A percentile compares a stretch with the other conserved stretches of the same genome.
phyloP scores from a whole-genome alignment of 139 green algal genomes.

The Picochlorum sp. region DNA sequence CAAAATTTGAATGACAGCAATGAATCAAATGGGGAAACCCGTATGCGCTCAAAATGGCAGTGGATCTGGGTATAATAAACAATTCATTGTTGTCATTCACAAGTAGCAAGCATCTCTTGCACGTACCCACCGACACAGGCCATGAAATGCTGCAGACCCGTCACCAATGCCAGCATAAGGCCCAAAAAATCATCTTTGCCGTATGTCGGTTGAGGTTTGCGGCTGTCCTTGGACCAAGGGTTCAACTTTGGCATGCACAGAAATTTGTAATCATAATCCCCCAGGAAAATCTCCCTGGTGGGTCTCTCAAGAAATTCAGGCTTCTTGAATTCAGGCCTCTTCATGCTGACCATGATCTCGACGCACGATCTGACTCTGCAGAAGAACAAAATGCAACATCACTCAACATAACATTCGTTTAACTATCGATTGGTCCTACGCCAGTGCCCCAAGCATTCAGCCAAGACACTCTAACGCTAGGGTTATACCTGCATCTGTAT shows the following conservation, averaged over 20 bases:
- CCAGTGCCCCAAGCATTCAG: too few relatives aligned
- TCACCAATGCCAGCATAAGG: conserved; percentile 44
- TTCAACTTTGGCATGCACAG: conserved; percentile 21
- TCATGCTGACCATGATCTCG: background rate
- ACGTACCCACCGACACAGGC: conserved; percentile 49
- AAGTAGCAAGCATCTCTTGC: too few relatives aligned
- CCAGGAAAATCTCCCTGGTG: conserved; percentile 7
- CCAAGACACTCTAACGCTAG: background rate
- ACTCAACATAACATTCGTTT: background rate
- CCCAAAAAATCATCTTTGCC: conserved; percentile 24
- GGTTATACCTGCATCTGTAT: background rate
- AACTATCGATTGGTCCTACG: background rate
- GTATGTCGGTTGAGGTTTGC: conserved; percentile 27
- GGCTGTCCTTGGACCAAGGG: conserved; percentile 5
- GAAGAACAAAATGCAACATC: background rate
- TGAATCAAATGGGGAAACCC: too few relatives aligned
- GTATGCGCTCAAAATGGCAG: too few relatives aligned
- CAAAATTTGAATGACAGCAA: too few relatives aligned
- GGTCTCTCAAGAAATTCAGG: conserved; percentile 1
- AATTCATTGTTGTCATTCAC: too few relatives aligned
- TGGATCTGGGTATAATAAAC: too few relatives aligned
- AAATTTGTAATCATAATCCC: conserved; percentile 29
- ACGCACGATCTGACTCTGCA: background rate
- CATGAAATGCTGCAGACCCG: conserved; percentile 63
- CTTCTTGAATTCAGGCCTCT: conserved; percentile 3